Evolutionary conservation across 345 rosid species (phyloP), one percentile per base, ranked within the genome.

Genomic region (Trapa incisa): DNA sequence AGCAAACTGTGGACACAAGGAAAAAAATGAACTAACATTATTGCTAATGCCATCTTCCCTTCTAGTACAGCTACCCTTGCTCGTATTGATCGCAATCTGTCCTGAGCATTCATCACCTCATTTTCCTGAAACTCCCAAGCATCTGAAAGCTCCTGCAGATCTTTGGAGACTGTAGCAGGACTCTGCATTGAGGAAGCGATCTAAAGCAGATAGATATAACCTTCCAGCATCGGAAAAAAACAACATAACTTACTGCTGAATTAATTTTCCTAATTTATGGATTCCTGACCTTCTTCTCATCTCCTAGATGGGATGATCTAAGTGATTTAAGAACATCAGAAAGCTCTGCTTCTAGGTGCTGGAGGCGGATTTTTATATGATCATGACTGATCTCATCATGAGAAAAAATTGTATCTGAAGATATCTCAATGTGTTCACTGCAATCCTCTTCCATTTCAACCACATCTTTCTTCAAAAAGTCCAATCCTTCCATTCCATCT

Each of bases 11-110:
- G 37, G 37, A 58, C 32, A 33, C 8, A 33, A 32, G 37, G 32
- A 32, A 38, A 11, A 73, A 22, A 66, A 47, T 50, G 39, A 1
- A 4, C 83, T 60, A 77, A 94, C 99, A 72, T 82, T 73, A 83
- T 80, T 48, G 96, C 79, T 75, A 89, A 74, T 60, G 99, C 82
- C 92, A 89, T 91, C 78, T 89, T 94, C 69, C 97, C 99, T 79
- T 94, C 96, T 62, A 87, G 77, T 45, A 91, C 88, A 1, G 85
- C 92, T 76, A 91, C 61, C 78, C 86, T 91, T 38, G 97, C 96
- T 53, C 87, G 88, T 72, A 81, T 78, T 58, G 99, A 87, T 65
- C 97, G 86, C 75, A 94, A 68, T 75, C 79, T 82, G 80, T 80
- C 81, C 73, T 75, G 84, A 65, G 92, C 89, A 74, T 73, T 70